A percentile compares a stretch with the other conserved stretches of the same genome.
phyloP scores from a whole-genome alignment of 2,329 filamentous ascomycete species.

The Cytospora leucostoma region DNA sequence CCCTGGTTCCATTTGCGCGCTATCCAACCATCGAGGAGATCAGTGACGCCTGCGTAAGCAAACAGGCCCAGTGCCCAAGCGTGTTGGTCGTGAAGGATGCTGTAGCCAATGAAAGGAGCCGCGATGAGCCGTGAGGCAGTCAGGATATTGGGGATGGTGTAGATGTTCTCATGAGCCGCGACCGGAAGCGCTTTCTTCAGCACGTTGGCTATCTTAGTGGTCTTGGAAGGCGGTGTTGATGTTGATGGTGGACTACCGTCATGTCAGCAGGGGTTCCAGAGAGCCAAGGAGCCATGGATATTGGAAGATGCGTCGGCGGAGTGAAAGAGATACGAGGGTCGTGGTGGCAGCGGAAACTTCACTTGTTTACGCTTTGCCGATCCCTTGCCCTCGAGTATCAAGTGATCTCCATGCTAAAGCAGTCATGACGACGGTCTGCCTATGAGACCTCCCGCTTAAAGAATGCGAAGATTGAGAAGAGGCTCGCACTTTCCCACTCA shows the following conservation, averaged over 20 bases:
- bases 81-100: conserved; percentile 81
- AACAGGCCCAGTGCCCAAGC: conserved; percentile 81
- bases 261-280: conserved; percentile 8
- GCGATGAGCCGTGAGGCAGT: conserved; percentile 83
- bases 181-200: conserved; percentile 27
- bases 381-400: too few species aligned
- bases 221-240: not conserved
- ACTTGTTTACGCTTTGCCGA: too few species aligned
- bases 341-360: too few species aligned
- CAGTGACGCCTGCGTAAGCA: conserved; percentile 86
- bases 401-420: too few species aligned
- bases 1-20: conserved; percentile 83
- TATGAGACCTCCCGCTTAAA: too few species aligned
- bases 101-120: conserved; percentile 84
- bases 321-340: not conserved
- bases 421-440: too few species aligned
- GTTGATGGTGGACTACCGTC: conserved; percentile 17
- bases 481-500: too few species aligned
- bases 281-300: not conserved
- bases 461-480: too few species aligned
- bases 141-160: conserved; percentile 91
- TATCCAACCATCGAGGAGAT: conserved; percentile 92
- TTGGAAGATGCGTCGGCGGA: too few species aligned
- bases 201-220: conserved; percentile 19
- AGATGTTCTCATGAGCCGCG: conserved; percentile 80